These are phyloP conservation scores for Coprinopsis marcescibilis DNA, from an alignment of 768 basidiomycete genomes.

Conservation along the genomic window DNA sequence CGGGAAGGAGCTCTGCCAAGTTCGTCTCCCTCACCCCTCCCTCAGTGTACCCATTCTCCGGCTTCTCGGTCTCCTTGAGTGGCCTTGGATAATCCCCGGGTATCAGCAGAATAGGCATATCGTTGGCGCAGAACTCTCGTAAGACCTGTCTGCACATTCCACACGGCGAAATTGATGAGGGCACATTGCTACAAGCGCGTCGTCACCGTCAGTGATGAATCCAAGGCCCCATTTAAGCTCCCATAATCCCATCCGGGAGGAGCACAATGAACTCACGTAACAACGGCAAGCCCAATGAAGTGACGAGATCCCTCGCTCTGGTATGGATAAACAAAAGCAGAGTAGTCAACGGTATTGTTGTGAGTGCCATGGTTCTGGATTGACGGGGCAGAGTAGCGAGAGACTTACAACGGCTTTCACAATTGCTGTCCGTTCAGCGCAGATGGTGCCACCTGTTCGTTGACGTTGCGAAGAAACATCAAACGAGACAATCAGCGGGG, in stretches of 20 bases:
- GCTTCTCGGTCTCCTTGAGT: slow-evolving; percentile 25
- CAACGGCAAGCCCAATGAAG: slow-evolving; percentile 77
- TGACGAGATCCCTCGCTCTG: slow-evolving; percentile 74
- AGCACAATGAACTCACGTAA: slow-evolving; percentile 45
- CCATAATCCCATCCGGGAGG: no score
- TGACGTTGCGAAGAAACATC: not conserved
- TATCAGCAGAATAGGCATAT: slow-evolving; percentile 69
- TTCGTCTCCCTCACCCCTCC: slow-evolving; percentile 60
- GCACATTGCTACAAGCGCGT: slow-evolving; percentile 52
- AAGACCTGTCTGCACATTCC: slow-evolving; percentile 92
- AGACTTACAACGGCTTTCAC: slow-evolving; percentile 92
- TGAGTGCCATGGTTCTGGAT: no score
- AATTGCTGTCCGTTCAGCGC: slow-evolving; percentile 91
- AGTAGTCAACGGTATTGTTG: no score
- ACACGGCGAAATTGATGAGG: slow-evolving; percentile 71
- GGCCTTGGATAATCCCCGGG: slow-evolving; percentile 54
- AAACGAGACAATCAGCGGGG: not conserved
- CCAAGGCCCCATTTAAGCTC: not conserved
- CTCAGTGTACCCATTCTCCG: slow-evolving; percentile 36
- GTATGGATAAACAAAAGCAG: no score
- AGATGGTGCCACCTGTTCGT: slow-evolving; percentile 74
- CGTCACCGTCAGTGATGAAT: not conserved
- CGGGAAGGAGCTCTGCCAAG: slow-evolving; percentile 68
- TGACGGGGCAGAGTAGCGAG: no score
- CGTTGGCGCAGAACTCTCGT: slow-evolving; percentile 74